Evolutionary conservation across 1,284 basidiomycete species (phyloP).

Genomic region (Quambalaria eucalypti): DNA sequence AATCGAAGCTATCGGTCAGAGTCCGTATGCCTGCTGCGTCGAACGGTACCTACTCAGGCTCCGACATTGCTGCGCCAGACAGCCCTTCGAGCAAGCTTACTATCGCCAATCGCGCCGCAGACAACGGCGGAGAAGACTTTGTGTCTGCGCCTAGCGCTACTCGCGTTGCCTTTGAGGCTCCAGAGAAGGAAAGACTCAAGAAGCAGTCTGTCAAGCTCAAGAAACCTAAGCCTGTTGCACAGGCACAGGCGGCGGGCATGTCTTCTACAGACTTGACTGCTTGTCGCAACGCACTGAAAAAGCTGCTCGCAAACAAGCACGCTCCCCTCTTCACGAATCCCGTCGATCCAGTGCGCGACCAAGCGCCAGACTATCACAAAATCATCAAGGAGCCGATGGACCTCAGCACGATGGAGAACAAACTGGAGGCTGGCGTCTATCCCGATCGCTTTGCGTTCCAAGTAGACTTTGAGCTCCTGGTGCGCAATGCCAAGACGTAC

Average conservation of each 20-base stretch:
- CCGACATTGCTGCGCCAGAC: background rate
- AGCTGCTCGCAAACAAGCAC: constrained; percentile 62
- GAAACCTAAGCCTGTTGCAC: constrained; percentile 42
- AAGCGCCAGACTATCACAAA: constrained; percentile 61
- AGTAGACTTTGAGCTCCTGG: constrained; percentile 78
- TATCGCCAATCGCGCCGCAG: background rate
- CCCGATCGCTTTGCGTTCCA: constrained; percentile 73
- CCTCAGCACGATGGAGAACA: constrained; percentile 75
- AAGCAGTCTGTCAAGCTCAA: constrained; percentile 31
- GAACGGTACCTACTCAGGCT: background rate
- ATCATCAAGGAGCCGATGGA: constrained; percentile 93
- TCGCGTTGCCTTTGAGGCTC: constrained; percentile 26
- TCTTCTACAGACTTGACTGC: constrained; percentile 67
- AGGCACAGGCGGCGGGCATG: constrained; percentile 68
- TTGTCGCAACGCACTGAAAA: constrained; percentile 71
- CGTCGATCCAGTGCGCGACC: constrained; percentile 56
- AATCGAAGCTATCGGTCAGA: constrained; percentile 48
- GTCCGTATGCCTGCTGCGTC: constrained; percentile 51
- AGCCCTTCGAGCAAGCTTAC: background rate
- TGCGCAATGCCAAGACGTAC: constrained; percentile 78
- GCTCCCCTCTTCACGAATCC: constrained; percentile 70
- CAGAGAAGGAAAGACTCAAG: constrained; percentile 42
- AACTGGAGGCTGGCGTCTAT: constrained; percentile 74
- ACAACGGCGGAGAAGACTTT: background rate
- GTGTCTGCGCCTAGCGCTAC: background rate